Percentiles rank a stretch among this genome's conserved stretches.
Conservation (phyloP, 768 basidiomycete genomes). For the Suillus spraguei region DNA sequence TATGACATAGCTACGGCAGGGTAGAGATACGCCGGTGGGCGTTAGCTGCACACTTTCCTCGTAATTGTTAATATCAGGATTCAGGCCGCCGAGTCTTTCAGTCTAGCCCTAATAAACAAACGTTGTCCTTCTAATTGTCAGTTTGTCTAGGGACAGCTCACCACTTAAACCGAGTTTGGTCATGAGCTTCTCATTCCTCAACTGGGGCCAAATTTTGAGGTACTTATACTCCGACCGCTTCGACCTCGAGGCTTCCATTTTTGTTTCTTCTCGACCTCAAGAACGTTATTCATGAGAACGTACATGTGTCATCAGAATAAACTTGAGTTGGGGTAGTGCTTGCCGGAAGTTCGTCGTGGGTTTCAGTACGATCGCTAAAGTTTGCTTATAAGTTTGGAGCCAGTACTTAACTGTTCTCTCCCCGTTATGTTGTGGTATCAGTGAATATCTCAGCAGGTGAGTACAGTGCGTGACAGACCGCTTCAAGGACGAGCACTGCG, state of each 20-base stretch:
- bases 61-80: not conserved
- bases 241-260: slow-evolving; percentile 1
- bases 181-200: not conserved
- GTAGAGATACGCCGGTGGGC: not conserved
- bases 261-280: not conserved
- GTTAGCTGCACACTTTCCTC: not conserved
- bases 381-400: not conserved
- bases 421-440: not conserved
- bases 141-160: not conserved
- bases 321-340: not conserved
- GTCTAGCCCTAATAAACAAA: not conserved
- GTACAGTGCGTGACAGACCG: not conserved
- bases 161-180: not conserved
- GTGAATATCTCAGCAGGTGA: not conserved
- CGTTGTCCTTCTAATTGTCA: not conserved
- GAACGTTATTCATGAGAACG: not conserved
- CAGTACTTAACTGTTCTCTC: not conserved
- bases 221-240: not conserved
- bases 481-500: not conserved
- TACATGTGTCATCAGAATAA: not conserved
- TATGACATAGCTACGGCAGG: not conserved
- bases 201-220: not conserved
- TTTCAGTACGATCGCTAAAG: not conserved
- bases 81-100: not conserved
- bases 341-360: not conserved